phyloP scores from a whole-genome alignment of 345 rosid species.

The Erucastrum elatum region DNA sequence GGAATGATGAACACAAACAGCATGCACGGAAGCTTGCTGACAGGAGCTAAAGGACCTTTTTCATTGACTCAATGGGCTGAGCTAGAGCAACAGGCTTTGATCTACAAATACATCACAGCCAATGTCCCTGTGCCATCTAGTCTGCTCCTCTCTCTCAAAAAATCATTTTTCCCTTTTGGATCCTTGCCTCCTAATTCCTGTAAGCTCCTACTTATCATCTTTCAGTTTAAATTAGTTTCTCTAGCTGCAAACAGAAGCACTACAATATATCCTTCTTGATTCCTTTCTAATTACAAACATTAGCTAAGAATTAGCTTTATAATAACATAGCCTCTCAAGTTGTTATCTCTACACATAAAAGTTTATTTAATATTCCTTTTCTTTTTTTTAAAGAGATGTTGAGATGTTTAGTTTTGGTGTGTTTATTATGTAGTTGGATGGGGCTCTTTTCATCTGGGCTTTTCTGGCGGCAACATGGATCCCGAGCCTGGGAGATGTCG shows the following conservation, averaged over 20 bases:
- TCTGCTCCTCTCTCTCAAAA: slow-evolving; percentile 74
- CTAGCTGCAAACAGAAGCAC: neutral
- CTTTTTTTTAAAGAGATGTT: slow-evolving; percentile 12
- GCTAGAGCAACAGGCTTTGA: slow-evolving; percentile 92
- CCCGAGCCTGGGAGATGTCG: slow-evolving; percentile 98
- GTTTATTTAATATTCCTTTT: neutral
- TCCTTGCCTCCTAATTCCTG: slow-evolving; percentile 52
- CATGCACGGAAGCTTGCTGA: slow-evolving; percentile 54
- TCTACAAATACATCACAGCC: slow-evolving; percentile 78
- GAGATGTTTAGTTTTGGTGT: neutral
- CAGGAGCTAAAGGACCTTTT: slow-evolving; percentile 60
- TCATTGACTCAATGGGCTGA: slow-evolving; percentile 87
- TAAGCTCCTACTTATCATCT: slow-evolving; percentile 35
- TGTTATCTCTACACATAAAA: neutral
- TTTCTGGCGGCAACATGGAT: slow-evolving; percentile 69
- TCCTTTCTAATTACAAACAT: neutral
- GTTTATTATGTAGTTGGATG: slow-evolving; percentile 55
- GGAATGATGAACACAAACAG: slow-evolving; percentile 46
- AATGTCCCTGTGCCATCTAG: slow-evolving; percentile 76
- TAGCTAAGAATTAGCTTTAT: slow-evolving; percentile 13
- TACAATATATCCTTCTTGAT: neutral
- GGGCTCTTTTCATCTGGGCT: slow-evolving; percentile 83
- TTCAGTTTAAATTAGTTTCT: neutral
- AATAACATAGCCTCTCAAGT: neutral
- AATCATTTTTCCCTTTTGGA: slow-evolving; percentile 61